Evolutionary conservation across 75 land plant species (phyloP), one percentile per base, ranked within the genome.

Genomic region (Cryptomeria japonica): DNA sequence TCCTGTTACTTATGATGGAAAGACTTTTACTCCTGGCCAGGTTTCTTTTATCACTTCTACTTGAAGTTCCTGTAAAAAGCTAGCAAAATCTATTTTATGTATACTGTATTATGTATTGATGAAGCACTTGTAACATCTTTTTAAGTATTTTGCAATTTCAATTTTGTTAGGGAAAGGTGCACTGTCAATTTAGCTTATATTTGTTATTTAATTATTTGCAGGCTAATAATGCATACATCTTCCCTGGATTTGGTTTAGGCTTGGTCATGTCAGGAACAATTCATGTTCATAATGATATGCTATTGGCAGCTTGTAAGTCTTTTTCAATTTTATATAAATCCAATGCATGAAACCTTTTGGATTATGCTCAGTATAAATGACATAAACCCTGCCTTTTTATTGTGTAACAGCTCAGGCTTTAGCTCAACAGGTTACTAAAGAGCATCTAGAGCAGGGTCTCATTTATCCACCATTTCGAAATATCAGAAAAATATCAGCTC

Each of bases 181-280:
- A 36, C 44, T 41, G 42, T 41, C 42, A 77, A 16, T 7, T 79
- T 22, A 82, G 34, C 49, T 82, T 25, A 82, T 49, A n/a, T 46
- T 82, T 82, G 53, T 25, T 82, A 19, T 82, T 46, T n/a, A n/a
- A 46, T 6, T 85, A 18, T 75, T 51, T 79, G 64, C 92, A 97
- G 99, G 90, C 99, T 39, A 97, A 97, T 88, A 97, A 97, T 92
- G 99, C 99, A 28, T 97, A 97, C 80, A 96, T 97, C 37, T 97
- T 97, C 92, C 98, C 98, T 9, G 99, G 99, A 55, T 89, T 96
- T 83, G 99, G 99, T 44, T 90, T 97, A 90, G 99, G 99, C n/a
- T 83, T 97, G 87, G 92, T 95, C 68, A 97, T 97, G 31, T 94
- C 97, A 49, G 99, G 98, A 90, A 93, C 99, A 64, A 94, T 96